Conservation (phyloP, 2,329 filamentous ascomycete species). For the Elsinoe batatas region DNA sequence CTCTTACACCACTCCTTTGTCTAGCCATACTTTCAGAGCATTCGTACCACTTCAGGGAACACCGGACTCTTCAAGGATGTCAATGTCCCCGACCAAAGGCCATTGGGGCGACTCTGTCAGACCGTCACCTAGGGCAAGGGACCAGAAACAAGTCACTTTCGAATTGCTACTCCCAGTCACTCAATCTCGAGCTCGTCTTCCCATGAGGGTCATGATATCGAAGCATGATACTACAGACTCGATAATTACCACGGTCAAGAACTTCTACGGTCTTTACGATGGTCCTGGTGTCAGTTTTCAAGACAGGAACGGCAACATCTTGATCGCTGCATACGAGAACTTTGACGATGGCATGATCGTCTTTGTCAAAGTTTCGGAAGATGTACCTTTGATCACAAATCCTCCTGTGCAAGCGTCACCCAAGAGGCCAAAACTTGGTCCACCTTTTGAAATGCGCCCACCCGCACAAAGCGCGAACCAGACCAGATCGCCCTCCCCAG, state of each 20-base stretch:
- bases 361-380: slow-evolving; percentile 55
- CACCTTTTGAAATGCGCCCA: slow-evolving; percentile 55
- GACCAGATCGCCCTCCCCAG: slow-evolving; percentile 58
- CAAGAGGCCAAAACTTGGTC: slow-evolving; percentile 50
- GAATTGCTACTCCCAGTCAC: slow-evolving; percentile 61
- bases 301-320: slow-evolving; percentile 74
- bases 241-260: slow-evolving; percentile 96
- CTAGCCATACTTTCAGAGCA: slow-evolving; percentile 2
- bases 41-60: slow-evolving; percentile 7
- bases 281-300: slow-evolving; percentile 84
- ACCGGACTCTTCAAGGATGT: slow-evolving; percentile 5
- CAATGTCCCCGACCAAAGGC: slow-evolving; percentile 9
- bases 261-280: slow-evolving; percentile 94
- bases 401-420: slow-evolving; percentile 36
- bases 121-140: slow-evolving; percentile 27
- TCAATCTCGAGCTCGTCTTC: slow-evolving; percentile 62
- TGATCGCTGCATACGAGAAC: slow-evolving; percentile 95
- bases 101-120: slow-evolving; percentile 16
- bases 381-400: slow-evolving; percentile 27
- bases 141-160: slow-evolving; percentile 66
- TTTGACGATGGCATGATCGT: slow-evolving; percentile 86
- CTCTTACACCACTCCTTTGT: slow-evolving; percentile 1
- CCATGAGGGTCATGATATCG: slow-evolving; percentile 84
- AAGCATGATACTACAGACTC: slow-evolving; percentile 95
- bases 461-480: slow-evolving; percentile 43